These are phyloP conservation scores for Aspergillus fumigatiaffinis DNA, from an alignment of 2,329 filamentous ascomycete genomes.

Conservation along the genomic window DNA sequence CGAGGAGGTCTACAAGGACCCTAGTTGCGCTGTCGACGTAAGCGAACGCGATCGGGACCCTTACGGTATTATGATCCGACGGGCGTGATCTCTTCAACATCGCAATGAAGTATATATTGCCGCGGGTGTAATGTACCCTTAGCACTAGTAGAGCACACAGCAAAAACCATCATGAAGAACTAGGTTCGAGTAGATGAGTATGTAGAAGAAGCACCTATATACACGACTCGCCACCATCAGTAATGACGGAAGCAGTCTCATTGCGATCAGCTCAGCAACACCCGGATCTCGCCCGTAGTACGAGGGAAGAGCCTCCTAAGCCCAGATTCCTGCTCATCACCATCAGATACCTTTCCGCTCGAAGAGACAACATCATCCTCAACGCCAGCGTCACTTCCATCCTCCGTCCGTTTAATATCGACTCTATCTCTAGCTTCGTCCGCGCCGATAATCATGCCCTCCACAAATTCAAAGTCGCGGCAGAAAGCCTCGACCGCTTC, in stretches of 20 bases:
- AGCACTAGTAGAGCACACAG: background rate
- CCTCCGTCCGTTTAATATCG: conserved; percentile 23
- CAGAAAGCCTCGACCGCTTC: conserved; percentile 82
- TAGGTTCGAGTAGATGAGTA: background rate
- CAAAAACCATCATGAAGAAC: too few relatives aligned
- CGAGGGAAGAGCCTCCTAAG: conserved; percentile 60
- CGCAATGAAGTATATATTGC: background rate
- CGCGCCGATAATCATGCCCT: conserved; percentile 56
- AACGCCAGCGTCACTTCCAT: conserved; percentile 23
- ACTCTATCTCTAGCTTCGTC: conserved; percentile 49
- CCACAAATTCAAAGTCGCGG: conserved; percentile 71
- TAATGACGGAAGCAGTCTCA: background rate
- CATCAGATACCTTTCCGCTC: conserved; percentile 32
- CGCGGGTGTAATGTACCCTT: background rate
- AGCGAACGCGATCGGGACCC: conserved; percentile 83
- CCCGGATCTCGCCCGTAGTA: conserved; percentile 61
- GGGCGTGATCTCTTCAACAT: conserved; percentile 2
- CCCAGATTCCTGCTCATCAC: conserved; percentile 29
- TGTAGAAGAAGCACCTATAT: background rate
- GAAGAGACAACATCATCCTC: conserved; percentile 25
- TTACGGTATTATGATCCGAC: conserved; percentile 65
- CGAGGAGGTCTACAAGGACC: conserved; percentile 50
- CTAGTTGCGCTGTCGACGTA: conserved; percentile 62
- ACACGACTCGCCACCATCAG: background rate
- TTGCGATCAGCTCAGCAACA: conserved; percentile 52